Base-by-base conservation (phyloP, 345 rosid species). In the Melaleuca alternifolia region DNA sequence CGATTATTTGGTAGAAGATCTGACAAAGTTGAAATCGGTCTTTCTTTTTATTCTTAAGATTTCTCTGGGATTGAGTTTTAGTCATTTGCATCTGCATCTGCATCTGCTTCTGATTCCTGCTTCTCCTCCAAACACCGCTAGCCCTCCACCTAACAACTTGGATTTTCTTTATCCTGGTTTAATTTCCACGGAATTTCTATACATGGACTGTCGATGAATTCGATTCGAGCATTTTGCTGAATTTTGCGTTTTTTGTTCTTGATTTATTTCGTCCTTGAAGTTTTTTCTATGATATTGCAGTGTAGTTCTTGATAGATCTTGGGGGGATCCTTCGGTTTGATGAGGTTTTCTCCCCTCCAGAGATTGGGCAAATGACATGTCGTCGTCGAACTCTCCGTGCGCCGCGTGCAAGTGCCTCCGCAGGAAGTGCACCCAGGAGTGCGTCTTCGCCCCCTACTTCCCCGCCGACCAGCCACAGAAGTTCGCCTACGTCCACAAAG, bases 371-470 rank as follows among this genome's bases (percentile, higher is more conserved):
- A 33, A 65, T 65, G 79, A 65, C 79, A 95, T 94, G 98, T 92
- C 97, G 33, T 90, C 96, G 26, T 92, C 96, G 44, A 91, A 88
- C 86, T 91, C 94, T n/a, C 96, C 98, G 53, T 96, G 98, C 87
- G 98, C 98, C 28, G 97, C 97, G 84, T 96, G 97, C 90, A 96
- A 95, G 91, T 91, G 93, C 76, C 93, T 89, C 50, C 89, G 96
- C 41, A 89, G 94, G 83, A 96, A 96, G 91, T 96, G 98, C 91
- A 95, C 96, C 2, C 96, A 92, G 87, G 98, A 96, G 85, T 96
- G 98, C 84, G 93, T 94, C 2, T 95, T 96, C 82, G 97, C 98
- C 6, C 98, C 98, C 6, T 94, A 96, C 88, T 96, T 96, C 52
- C 97, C 96, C 76, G 95, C 98, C 6, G 96, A 93, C 14, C 92